These are phyloP conservation scores for Neonectria coccinea DNA, from an alignment of 2,329 filamentous ascomycete species.

Conservation along the genomic window DNA sequence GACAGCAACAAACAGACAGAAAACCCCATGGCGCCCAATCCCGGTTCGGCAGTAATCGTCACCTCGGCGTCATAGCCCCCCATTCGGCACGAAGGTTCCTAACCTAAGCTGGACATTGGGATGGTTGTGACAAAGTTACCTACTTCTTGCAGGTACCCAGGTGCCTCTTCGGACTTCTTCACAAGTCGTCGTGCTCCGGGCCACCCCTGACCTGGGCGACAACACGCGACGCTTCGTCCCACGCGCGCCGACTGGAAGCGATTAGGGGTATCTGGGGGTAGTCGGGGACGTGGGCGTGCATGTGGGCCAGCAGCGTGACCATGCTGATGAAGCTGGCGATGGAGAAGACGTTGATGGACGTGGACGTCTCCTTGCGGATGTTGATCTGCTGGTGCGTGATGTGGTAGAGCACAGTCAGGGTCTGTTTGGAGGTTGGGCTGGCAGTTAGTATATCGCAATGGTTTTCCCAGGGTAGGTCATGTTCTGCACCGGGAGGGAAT, in stretches of 20 bases:
- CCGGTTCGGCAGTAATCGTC: neutral
- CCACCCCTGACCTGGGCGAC: constrained; percentile 46
- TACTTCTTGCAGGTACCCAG: neutral
- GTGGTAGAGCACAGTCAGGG: constrained; percentile 80
- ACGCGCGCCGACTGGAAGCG: constrained; percentile 51
- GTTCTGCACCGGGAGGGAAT: constrained; percentile 13
- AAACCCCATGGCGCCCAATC: constrained; percentile 2
- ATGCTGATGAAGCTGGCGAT: constrained; percentile 82
- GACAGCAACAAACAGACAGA: constrained; percentile 13
- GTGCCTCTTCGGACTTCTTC: neutral
- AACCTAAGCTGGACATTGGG: neutral
- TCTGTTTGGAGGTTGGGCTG: constrained; percentile 56
- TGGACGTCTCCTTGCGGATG: constrained; percentile 82
- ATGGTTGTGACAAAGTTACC: neutral
- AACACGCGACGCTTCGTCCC: constrained; percentile 51
- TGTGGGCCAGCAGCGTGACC: constrained; percentile 74
- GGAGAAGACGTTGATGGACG: constrained; percentile 81
- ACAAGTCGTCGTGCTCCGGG: constrained; percentile 47
- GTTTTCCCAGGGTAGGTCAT: neutral
- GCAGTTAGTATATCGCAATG: constrained; percentile 16
- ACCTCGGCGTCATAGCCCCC: neutral
- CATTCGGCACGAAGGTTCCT: neutral
- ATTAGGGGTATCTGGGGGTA: constrained; percentile 71
- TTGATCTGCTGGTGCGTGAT: constrained; percentile 82
- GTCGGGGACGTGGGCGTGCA: constrained; percentile 71